These are phyloP conservation scores for Gracilaria gracilis DNA, from an alignment of 23 red algal species.

Conservation along the genomic window DNA sequence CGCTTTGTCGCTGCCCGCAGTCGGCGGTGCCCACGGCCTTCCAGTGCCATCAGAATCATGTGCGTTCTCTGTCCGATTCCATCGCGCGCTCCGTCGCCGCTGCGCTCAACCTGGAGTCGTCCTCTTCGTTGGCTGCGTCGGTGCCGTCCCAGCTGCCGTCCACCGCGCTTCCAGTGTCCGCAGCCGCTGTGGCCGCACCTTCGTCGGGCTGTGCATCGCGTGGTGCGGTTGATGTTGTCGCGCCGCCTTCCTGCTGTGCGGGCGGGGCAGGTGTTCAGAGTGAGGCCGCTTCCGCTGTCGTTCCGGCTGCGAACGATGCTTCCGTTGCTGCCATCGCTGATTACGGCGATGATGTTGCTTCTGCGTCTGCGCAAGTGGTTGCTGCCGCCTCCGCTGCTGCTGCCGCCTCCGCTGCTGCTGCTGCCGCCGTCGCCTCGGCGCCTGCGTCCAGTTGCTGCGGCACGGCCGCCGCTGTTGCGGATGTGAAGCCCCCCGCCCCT, in stretches of 20 bases:
- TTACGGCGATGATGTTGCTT: too few relatives aligned
- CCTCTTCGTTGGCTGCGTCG: neutral
- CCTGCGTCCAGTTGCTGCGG: neutral
- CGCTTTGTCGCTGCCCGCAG: slow-evolving; percentile 32
- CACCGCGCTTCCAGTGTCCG: neutral
- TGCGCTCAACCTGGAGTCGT: neutral
- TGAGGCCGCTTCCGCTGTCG: neutral
- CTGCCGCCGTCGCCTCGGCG: neutral
- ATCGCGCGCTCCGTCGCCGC: slow-evolving; percentile 21
- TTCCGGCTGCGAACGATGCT: neutral
- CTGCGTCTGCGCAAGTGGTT: neutral
- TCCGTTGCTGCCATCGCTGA: too few relatives aligned
- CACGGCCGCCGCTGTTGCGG: neutral
- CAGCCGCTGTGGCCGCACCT: neutral
- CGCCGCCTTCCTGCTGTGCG: neutral
- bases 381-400: too few relatives aligned
- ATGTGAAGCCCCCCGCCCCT: neutral
- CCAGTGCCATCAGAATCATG: neutral
- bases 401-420: too few relatives aligned
- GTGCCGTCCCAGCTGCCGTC: neutral
- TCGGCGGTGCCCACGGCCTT: slow-evolving; percentile 20
- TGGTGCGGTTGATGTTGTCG: neutral
- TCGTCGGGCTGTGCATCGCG: neutral
- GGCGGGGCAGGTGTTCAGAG: neutral
- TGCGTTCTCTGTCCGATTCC: slow-evolving; percentile 21